Base-by-base conservation (phyloP, 2,329 filamentous ascomycete genomes). In the Xylaria multiplex region DNA sequence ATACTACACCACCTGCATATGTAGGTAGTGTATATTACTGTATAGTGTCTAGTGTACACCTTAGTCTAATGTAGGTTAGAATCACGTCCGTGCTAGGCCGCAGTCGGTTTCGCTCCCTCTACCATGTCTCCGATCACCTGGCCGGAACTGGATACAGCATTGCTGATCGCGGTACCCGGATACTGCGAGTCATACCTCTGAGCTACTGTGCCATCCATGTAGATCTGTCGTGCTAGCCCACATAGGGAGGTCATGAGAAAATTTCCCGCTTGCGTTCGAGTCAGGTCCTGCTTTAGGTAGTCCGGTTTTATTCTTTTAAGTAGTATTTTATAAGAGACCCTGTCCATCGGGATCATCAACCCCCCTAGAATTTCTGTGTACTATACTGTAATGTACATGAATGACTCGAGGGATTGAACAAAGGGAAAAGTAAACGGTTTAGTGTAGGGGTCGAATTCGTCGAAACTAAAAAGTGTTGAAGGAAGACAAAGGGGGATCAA, bases 151-250 rank as follows among this genome's bases (percentile, higher is more conserved):
- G 40, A 40, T 49, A 54, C 16, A 42, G 14, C 46, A 43, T 22
- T 14, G 42, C 22, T 22, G 55, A 54, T 50, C 56, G 8, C 19
- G 50, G 35, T 45, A 43, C 32, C 43, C 55, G 62, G 40, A 32
- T 42, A 5, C 54, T 53, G 48, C 61, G 48, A 59, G 61, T 59
- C 62, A 56, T 59, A 52, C 27, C 30, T 27, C 9, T 30, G 30
- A 35, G 45, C 22, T 24, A n/a, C 24, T 14, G 45, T 42, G 6
- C 9, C 22, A 27, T 13, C 9, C 22, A 27, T 13, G 32, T 42
- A 42, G 56, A 59, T 50, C 32, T 24, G 30, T 14, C 35, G 27
- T 50, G 30, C 24, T 40, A 22, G 19, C 55, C 24, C 16, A 14
- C 46, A 49, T 30, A 14, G 11, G 46, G 24, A 49, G 24, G 24